Evolutionary conservation across 23 red algal species (phyloP), one percentile per base, ranked within the genome.

Genomic region (Agarophyton chilense): DNA sequence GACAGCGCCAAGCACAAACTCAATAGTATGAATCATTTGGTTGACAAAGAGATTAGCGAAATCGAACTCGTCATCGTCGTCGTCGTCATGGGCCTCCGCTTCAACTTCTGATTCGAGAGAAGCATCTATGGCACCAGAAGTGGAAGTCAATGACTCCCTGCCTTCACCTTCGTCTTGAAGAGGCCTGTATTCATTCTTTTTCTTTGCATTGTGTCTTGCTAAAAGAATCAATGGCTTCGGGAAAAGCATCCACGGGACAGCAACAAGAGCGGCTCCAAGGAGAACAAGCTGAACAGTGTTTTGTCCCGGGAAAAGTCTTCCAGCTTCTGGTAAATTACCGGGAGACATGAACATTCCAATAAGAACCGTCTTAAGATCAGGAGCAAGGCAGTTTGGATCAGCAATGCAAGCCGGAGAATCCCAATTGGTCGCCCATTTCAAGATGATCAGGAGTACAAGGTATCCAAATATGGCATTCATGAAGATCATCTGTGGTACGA

Each of bases 291-390:
- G 96, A n/a, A 98, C 84, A 3, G 79, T 24, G 38, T 82, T 90
- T 73, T 98, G 96, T 14, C 74, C 77, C n/a, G 36, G 83, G 77
- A 92, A 95, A 77, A 98, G 91, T 33, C 90, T 83, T 38, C 77
- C 79, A 8, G 39, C 79, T 54, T 72, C 75, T 11, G 93, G 77
- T 24, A 98, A 52, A 19, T 66, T 75, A 45, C 88, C 88, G 4
- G 96, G 96, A 53, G 86, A 83, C 96, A 98, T 98, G 74, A 98
- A 98, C 92, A 98, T 94, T 2, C 74, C 90, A 79, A 98, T 98
- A 22, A 98, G 84, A 52, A 95, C 90, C 4, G 33, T 79, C 55
- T 98, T 98, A 33, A 98, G 79, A 82, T 98, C 96, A 32, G 96
- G 92, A 39, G 96, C 81, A 39, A 94, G 42, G 72, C 92, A 94